A percentile compares a stretch with the other conserved stretches of the same genome.
phyloP scores from a whole-genome alignment of 176 grass and related monocot species.

The Avena atlantica region DNA sequence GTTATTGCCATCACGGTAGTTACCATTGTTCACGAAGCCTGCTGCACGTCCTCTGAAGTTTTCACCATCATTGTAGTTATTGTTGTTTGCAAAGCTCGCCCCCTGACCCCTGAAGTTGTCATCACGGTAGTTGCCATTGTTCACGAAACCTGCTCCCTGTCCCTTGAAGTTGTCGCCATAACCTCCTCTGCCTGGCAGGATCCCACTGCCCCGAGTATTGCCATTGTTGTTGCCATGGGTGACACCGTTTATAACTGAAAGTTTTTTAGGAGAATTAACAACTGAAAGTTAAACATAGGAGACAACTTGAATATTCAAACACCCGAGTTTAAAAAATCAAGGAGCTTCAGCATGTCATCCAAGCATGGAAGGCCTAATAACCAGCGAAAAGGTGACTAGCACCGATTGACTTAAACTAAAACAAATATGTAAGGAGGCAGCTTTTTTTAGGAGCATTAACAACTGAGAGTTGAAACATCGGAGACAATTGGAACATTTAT shows the following conservation, averaged over 20 bases:
- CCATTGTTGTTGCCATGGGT: constrained; percentile 53
- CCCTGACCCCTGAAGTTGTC: constrained; percentile 57
- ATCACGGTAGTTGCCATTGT: constrained; percentile 48
- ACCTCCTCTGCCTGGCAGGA: constrained; percentile 56
- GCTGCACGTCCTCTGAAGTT: constrained; percentile 50
- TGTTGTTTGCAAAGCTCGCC: constrained; percentile 34
- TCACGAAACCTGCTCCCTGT: constrained; percentile 39
- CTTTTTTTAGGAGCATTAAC: no score
- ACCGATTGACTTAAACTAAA: neutral
- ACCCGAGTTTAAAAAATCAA: neutral
- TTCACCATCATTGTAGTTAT: constrained; percentile 43
- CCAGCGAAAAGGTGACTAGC: neutral
- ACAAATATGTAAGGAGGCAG: neutral
- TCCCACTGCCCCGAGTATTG: constrained; percentile 35
- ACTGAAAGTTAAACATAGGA: constrained; percentile 41
- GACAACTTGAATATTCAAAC: neutral
- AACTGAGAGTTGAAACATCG: no score
- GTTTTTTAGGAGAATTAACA: constrained; percentile 44
- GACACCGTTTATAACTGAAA: constrained; percentile 64
- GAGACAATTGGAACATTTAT: neutral
- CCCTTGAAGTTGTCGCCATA: constrained; percentile 53
- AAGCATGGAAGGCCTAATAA: neutral
- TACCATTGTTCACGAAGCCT: constrained; percentile 41
- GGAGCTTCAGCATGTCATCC: neutral
- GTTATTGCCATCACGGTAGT: constrained; percentile 33